Base-by-base conservation (phyloP, 306 rosid species). In the Sicyos baderoa region DNA sequence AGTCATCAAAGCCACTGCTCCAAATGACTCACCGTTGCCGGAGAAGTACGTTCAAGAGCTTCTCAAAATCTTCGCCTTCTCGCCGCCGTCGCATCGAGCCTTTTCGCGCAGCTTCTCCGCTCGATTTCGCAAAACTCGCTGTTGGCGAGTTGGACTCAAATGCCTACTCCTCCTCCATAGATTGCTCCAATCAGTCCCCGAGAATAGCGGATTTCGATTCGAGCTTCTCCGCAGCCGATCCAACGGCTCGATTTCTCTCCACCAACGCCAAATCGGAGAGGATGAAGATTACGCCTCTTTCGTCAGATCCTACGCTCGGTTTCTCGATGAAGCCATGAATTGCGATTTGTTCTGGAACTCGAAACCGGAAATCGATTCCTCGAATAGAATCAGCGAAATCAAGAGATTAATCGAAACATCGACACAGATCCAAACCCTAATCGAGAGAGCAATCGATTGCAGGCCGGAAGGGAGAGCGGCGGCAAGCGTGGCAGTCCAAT, bases 71-170 rank as follows among this genome's bases (percentile, higher is more conserved):
- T 86, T 91, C 68, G 67, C 90, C 63, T 6, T 77, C 11, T 91
- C 97, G 25, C 89, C 86, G 2, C 14, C 90, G n/a, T 79, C 85
- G 0, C 76, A 76, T 10, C 78, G 74, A 71, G 71, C 82, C 5
- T 89, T 91, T 11, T 80, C 88, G 4, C 74, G 84, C 23, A 65
- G 84, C 80, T 83, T 91, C 77, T 74, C 85, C 44, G 90, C 85
- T n/a, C 82, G 96, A n/a, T 87, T 89, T 1, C 78, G 80, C 44
- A 81, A 78, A 25, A 87, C 96, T 2, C 76, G 74, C 0, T 77
- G 83, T 73, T 91, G 96, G 92, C 77, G 87, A 1, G 92, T 91
- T n/a, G 95, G 95, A 0, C 85, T 91, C 74, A 89, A 91, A 65
- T 91, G 96, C 47, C 79, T 91, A 1, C 72, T 89, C 47, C 97